Evolutionary conservation across 306 rosid species (phyloP).

Genomic region (Sicyos edulis): DNA sequence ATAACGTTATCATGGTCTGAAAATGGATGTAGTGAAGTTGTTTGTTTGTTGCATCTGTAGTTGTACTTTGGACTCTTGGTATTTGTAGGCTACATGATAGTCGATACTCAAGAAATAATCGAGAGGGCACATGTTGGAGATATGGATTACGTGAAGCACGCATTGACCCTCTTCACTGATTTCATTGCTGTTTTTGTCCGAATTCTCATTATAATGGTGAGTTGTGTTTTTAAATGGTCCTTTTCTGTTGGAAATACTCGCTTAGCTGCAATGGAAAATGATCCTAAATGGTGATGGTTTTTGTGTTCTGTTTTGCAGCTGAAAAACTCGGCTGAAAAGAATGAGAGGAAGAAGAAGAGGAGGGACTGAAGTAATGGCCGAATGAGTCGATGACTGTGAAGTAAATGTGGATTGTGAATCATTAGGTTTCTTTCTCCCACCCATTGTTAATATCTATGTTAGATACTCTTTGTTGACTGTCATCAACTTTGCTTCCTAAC

Average conservation of each 20-base stretch:
- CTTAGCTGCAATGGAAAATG: neutral
- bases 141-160: conserved; percentile 80
- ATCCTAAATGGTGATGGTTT: neutral
- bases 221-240: neutral
- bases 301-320: conserved; percentile 31
- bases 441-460: neutral
- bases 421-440: neutral
- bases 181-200: conserved; percentile 69
- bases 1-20: neutral
- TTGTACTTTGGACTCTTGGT: conserved; percentile 84
- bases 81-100: conserved; percentile 65
- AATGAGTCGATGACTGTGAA: neutral
- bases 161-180: conserved; percentile 72
- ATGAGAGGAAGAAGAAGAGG: conserved; percentile 60
- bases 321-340: conserved; percentile 49
- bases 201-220: conserved; percentile 63
- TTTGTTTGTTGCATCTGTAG: conserved; percentile 34
- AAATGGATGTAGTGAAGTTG: neutral
- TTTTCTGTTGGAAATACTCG: neutral
- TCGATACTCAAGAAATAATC: conserved; percentile 83
- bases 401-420: neutral
- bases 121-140: conserved; percentile 82
- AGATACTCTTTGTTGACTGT: neutral
- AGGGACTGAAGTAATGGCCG: conserved; percentile 11
- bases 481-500: neutral